Evolutionary conservation across 768 basidiomycete species (phyloP).

Genomic region (Strobilomyces echinocephalus): DNA sequence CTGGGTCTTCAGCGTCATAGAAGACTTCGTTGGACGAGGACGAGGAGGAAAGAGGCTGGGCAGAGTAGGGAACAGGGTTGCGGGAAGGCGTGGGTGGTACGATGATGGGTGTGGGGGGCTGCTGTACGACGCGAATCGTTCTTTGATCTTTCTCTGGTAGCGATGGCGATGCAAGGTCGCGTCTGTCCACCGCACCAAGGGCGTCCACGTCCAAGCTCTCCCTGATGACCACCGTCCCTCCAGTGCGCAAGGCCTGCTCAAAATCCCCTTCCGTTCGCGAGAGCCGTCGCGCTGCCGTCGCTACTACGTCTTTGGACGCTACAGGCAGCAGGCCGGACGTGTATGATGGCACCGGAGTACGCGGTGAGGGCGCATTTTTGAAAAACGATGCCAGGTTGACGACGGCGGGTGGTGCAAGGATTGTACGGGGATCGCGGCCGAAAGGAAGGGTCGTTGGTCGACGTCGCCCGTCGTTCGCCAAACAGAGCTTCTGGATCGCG

Average conservation of each 20-base stretch:
- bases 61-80: conserved; percentile 31
- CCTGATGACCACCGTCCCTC: conserved; percentile 63
- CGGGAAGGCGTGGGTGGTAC: conserved; percentile 68
- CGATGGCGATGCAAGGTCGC: conserved; percentile 40
- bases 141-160: conserved; percentile 34
- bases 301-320: conserved; percentile 45
- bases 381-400: conserved; percentile 66
- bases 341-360: conserved; percentile 44
- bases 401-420: conserved; percentile 19
- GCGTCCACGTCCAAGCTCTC: conserved; percentile 68
- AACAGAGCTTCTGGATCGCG: not conserved
- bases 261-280: conserved; percentile 80
- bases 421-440: not conserved
- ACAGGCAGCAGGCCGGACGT: conserved; percentile 53
- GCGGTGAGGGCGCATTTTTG: conserved; percentile 44
- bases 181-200: conserved; percentile 51
- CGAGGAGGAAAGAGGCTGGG: conserved; percentile 36
- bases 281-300: conserved; percentile 43
- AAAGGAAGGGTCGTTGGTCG: conserved; percentile 3
- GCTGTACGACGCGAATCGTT: conserved; percentile 33
- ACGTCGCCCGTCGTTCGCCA: conserved; percentile 10
- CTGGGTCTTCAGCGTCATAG: conserved; percentile 61
- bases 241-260: conserved; percentile 64
- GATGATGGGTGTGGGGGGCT: conserved; percentile 57
- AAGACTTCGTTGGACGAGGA: conserved; percentile 56